Conservation (phyloP, 2,329 filamentous ascomycete genomes). For the Cercospora citrullina region DNA sequence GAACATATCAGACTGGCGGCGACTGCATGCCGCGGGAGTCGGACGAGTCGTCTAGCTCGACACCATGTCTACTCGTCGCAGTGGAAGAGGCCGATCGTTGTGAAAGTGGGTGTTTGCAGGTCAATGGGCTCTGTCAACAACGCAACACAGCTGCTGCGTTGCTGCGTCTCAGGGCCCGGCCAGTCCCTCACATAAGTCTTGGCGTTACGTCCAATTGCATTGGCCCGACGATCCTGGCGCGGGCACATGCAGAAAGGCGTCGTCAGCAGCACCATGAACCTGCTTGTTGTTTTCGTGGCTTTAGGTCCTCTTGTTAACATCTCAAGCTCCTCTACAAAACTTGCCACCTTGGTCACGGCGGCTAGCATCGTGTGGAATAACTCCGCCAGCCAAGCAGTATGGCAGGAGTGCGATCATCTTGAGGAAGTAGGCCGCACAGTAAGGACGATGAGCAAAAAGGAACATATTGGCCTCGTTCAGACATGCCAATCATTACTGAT, state of each 20-base stretch:
- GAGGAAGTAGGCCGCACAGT: not conserved
- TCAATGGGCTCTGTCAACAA: slow-evolving; percentile 5
- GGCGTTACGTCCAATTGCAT: not conserved
- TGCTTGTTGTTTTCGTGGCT: not conserved
- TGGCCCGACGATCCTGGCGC: not conserved
- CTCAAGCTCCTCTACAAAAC: not conserved
- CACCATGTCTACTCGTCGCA: not conserved
- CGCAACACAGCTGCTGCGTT: not conserved
- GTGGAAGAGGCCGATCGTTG: not conserved
- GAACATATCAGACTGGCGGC: slow-evolving; percentile 50
- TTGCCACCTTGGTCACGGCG: not conserved
- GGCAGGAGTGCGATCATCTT: not conserved
- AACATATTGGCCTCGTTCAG: not conserved
- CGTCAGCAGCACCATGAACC: not conserved
- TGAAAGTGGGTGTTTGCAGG: not conserved
- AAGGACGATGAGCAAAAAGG: not conserved
- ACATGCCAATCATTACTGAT: not conserved
- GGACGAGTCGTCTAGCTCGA: slow-evolving; percentile 1
- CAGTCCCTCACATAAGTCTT: slow-evolving; percentile 8
- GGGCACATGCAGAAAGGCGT: slow-evolving; percentile 1
- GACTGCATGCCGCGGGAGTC: slow-evolving; percentile 11
- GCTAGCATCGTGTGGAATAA: not conserved
- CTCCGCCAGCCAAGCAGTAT: not conserved
- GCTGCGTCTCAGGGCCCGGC: not conserved
- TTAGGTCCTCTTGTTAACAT: not conserved